Percentiles rank a stretch among this genome's conserved stretches.
These are phyloP conservation scores for Hypoxylon sp. DNA, from an alignment of 2,329 filamentous ascomycete species.

Conservation along the genomic window DNA sequence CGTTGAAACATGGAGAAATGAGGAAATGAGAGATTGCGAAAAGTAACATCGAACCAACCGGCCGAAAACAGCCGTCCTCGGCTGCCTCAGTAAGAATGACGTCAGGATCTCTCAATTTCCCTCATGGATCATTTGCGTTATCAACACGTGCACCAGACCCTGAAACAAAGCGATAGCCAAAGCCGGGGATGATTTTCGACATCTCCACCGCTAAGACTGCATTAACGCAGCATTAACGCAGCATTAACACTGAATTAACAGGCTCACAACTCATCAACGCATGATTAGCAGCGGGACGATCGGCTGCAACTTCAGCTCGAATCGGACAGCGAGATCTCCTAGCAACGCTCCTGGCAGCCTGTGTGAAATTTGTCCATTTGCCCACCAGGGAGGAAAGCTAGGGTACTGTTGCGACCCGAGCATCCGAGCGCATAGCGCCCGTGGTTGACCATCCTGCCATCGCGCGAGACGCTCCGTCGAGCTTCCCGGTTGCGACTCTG, in stretches of 20 bases:
- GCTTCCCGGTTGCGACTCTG: conserved; percentile 17
- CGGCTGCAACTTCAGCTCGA: conserved; percentile 34
- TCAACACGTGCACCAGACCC: conserved; percentile 50
- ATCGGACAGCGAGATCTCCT: conserved; percentile 36
- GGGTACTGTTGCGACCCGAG: conserved; percentile 24
- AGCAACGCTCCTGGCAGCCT: conserved; percentile 41
- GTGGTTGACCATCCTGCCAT: conserved; percentile 10
- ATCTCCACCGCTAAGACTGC: conserved; percentile 19
- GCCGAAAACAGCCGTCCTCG: conserved; percentile 12
- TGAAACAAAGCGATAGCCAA: conserved; percentile 49
- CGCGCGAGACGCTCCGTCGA: conserved; percentile 15
- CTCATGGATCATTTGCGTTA: conserved; percentile 37
- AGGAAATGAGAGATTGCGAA: conserved; percentile 10
- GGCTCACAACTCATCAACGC: conserved; percentile 17
- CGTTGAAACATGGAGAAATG: conserved; percentile 6
- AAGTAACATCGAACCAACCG: conserved; percentile 1
- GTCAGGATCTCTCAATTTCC: conserved; percentile 32
- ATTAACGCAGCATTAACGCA: conserved; percentile 19
- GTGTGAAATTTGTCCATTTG: conserved; percentile 25
- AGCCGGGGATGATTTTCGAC: conserved; percentile 47
- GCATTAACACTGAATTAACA: conserved; percentile 23
- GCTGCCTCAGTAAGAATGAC: conserved; percentile 35
- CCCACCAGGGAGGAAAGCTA: conserved; percentile 6
- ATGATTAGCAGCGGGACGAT: conserved; percentile 34
- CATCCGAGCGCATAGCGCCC: conserved; percentile 22